Conservation (phyloP, 2,329 filamentous ascomycete species). For the Helotiales sp. region DNA sequence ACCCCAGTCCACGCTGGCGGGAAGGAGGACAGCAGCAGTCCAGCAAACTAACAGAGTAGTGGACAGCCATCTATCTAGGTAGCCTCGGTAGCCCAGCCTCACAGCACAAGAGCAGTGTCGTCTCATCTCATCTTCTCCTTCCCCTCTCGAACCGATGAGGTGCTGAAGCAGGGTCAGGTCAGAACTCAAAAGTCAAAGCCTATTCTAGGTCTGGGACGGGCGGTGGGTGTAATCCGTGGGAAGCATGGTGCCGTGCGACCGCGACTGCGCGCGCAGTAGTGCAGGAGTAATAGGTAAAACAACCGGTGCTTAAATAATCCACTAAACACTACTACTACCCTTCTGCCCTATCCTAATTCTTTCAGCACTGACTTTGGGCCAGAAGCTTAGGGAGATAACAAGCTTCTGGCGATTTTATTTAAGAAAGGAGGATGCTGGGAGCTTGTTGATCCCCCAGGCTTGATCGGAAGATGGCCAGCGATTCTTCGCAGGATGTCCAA, state of each 20-base stretch:
- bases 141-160: neutral
- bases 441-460: neutral
- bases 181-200: neutral
- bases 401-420: slow-evolving; percentile 10
- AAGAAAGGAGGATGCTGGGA: neutral
- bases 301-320: neutral
- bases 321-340: neutral
- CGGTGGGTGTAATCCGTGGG: slow-evolving; percentile 7
- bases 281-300: neutral
- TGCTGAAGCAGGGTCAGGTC: neutral
- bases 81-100: neutral
- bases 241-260: neutral
- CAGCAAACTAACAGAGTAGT: neutral
- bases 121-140: neutral
- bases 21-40: slow-evolving; percentile 1
- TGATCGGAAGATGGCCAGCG: neutral
- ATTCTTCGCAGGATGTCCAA: neutral
- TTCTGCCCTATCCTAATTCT: neutral
- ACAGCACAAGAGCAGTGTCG: neutral
- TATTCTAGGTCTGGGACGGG: slow-evolving; percentile 1
- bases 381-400: slow-evolving; percentile 16
- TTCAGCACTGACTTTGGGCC: slow-evolving; percentile 10
- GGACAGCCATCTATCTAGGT: neutral
- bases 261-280: neutral
- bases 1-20: slow-evolving; percentile 9